Evolutionary conservation across 139 green algal species (phyloP).

Genomic region (Chlamydomonas schloesseri): DNA sequence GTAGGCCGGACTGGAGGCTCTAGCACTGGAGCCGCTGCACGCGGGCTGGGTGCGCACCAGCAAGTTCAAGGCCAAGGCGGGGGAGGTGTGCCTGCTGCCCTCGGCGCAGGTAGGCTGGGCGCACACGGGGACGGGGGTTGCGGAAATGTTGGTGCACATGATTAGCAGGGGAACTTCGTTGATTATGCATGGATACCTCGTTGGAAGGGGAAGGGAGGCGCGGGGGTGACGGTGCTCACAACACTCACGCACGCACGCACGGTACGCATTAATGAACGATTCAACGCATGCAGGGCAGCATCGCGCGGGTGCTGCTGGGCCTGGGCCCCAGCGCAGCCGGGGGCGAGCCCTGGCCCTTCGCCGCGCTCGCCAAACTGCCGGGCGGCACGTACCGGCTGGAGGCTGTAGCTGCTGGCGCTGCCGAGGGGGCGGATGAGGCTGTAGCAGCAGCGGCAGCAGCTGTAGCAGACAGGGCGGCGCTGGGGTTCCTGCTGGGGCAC

Average conservation of each 20-base stretch:
- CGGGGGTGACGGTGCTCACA: too few species aligned
- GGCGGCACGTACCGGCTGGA: background rate
- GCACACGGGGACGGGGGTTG: background rate
- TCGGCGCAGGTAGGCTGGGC: background rate
- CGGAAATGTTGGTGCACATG: background rate
- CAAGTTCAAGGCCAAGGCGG: conserved; percentile 14
- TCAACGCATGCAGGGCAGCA: conserved; percentile 12
- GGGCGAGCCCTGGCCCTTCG: conserved; percentile 12
- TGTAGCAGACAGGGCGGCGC: background rate
- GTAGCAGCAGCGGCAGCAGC: background rate
- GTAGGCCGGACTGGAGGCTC: background rate
- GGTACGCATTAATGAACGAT: too few species aligned
- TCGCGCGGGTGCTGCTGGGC: conserved; percentile 20
- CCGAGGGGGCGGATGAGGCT: background rate
- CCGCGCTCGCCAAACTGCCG: conserved; percentile 29
- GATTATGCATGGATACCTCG: background rate
- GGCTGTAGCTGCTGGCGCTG: too few species aligned
- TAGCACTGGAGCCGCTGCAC: background rate
- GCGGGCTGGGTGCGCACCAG: background rate
- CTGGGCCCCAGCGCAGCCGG: background rate
- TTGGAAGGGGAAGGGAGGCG: too few species aligned
- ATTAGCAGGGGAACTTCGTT: background rate
- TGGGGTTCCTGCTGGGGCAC: conserved; percentile 32
- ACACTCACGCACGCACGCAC: too few species aligned
- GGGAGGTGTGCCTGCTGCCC: conserved; percentile 26